These are phyloP conservation scores for Tetrapisispora iriomotensis DNA, from an alignment of 805 yeast genomes.

Conservation along the genomic window DNA sequence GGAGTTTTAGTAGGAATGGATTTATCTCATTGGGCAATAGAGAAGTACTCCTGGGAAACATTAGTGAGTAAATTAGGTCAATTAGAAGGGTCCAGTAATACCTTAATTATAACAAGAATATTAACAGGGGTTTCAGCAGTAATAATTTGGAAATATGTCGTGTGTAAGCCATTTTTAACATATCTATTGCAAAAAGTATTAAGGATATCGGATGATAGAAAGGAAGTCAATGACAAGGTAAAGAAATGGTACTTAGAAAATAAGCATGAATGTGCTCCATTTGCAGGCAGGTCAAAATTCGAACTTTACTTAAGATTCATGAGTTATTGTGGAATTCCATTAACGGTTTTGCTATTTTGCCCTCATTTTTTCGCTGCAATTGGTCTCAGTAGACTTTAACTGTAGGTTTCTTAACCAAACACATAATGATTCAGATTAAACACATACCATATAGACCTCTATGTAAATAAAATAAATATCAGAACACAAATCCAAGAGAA, in stretches of 20 bases:
- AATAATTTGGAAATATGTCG: constrained; percentile 56
- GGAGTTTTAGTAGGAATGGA: constrained; percentile 81
- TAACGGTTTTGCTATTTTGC: constrained; percentile 34
- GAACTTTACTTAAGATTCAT: constrained; percentile 68
- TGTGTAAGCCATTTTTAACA: constrained; percentile 59
- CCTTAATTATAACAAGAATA: constrained; percentile 31
- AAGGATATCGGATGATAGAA: constrained; percentile 18
- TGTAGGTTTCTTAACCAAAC: background rate
- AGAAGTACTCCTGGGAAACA: constrained; percentile 13
- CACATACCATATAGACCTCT: too few relatives aligned
- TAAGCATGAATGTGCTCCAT: constrained; percentile 33
- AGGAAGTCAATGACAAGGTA: constrained; percentile 15
- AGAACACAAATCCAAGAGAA: too few relatives aligned
- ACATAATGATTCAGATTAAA: background rate
- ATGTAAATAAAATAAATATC: too few relatives aligned
- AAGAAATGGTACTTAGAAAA: constrained; percentile 23
- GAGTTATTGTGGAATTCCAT: constrained; percentile 75
- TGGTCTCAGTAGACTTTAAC: background rate
- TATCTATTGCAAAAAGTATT: constrained; percentile 31
- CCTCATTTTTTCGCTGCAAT: background rate
- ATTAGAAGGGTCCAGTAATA: background rate
- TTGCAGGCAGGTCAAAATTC: constrained; percentile 55
- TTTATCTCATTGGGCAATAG: constrained; percentile 43
- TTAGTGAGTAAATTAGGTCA: constrained; percentile 8
- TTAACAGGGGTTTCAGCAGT: constrained; percentile 53